phyloP scores from a whole-genome alignment of 2,329 filamentous ascomycete species.

The Arthroderma uncinatum region DNA sequence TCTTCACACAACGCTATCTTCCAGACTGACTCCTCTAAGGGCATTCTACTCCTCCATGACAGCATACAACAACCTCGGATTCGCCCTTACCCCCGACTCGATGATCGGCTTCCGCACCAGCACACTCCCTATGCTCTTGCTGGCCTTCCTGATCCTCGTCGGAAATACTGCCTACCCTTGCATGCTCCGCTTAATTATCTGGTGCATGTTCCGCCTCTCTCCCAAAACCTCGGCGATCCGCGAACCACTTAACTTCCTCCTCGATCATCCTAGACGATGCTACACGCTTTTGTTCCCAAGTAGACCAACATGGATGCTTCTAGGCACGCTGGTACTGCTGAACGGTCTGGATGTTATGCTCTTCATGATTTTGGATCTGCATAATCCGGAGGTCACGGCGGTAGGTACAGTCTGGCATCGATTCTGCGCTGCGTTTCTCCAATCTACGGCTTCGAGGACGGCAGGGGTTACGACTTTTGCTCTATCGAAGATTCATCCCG shows the following conservation, averaged over 20 bases:
- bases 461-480: conserved; percentile 43
- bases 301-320: conserved; percentile 48
- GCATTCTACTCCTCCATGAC: conserved; percentile 43
- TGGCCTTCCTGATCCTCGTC: conserved; percentile 31
- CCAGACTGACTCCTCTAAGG: conserved; percentile 63
- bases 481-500: conserved; percentile 42
- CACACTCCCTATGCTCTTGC: conserved; percentile 29
- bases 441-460: conserved; percentile 42
- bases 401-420: conserved; percentile 13
- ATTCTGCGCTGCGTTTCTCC: conserved; percentile 38
- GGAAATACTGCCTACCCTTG: conserved; percentile 43
- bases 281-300: conserved; percentile 53
- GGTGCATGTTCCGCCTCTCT: conserved; percentile 41
- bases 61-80: conserved; percentile 44
- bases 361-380: conserved; percentile 42
- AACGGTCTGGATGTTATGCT: conserved; percentile 47
- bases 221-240: conserved; percentile 29
- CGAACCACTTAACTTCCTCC: conserved; percentile 43
- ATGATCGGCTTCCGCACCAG: conserved; percentile 42
- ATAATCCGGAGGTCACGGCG: conserved; percentile 38
- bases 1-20: conserved; percentile 67
- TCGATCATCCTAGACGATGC: conserved; percentile 52
- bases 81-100: conserved; percentile 46
- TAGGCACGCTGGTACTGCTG: conserved; percentile 41
- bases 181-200: conserved; percentile 46